Percentiles rank a stretch among this genome's conserved stretches.
Conservation (phyloP, 2,329 filamentous ascomycete genomes). For the Cladosporium cucumerinum region DNA sequence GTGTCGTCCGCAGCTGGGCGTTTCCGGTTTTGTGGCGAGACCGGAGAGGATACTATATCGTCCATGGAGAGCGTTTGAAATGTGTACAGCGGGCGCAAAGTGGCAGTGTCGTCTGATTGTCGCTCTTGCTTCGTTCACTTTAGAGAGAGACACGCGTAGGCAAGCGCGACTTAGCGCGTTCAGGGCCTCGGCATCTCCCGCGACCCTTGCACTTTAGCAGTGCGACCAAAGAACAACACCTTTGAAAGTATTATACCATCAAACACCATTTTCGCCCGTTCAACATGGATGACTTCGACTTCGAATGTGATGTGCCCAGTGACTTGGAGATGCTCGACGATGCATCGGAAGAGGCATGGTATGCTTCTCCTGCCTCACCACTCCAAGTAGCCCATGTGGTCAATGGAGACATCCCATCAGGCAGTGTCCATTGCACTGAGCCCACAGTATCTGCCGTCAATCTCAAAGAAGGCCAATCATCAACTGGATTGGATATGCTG, state of each 20-base stretch:
- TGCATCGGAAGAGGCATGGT: neutral
- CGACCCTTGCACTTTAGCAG: neutral
- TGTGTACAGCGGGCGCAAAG: neutral
- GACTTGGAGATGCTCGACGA: constrained; percentile 1
- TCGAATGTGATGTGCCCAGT: neutral
- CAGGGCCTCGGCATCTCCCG: neutral
- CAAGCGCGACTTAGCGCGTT: constrained; percentile 6
- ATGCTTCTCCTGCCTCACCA: neutral
- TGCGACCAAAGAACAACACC: neutral
- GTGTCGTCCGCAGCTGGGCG: constrained; percentile 27
- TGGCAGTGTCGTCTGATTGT: constrained; percentile 2
- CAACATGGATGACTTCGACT: neutral
- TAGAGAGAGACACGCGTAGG: constrained; percentile 4
- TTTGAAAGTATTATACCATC: neutral
- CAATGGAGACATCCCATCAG: neutral
- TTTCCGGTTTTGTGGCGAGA: constrained; percentile 27
- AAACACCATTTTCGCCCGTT: neutral
- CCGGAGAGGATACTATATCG: constrained; percentile 29
- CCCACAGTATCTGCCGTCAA: neutral
- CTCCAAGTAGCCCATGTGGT: neutral
- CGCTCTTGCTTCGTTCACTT: constrained; percentile 6
- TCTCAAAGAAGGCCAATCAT: neutral
- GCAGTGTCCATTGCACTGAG: neutral
- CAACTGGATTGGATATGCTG: neutral
- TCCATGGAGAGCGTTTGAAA: constrained; percentile 24